Percentiles rank a stretch among this genome's conserved stretches.
phyloP scores from a whole-genome alignment of 768 basidiomycete species.

The Leccinellum rugosiceps region DNA sequence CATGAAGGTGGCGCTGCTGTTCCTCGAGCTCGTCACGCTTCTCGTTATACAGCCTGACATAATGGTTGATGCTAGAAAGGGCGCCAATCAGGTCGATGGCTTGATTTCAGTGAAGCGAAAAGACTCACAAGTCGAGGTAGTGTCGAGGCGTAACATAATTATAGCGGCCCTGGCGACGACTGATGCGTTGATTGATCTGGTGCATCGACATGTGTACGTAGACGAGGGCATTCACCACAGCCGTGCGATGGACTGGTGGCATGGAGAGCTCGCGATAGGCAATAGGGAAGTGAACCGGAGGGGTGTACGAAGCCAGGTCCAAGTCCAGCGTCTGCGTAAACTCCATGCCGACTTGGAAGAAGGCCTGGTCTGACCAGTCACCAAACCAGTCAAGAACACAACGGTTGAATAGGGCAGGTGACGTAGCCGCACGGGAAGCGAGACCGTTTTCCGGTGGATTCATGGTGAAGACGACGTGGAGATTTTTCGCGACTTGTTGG shows the following conservation, averaged over 20 bases:
- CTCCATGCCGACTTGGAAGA: conserved; percentile 97
- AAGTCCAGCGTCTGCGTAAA: conserved; percentile 94
- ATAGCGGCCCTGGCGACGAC: conserved; percentile 90
- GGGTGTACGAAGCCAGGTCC: conserved; percentile 76
- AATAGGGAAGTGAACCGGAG: conserved; percentile 83
- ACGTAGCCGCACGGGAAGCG: conserved; percentile 93
- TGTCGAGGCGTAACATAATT: conserved; percentile 97
- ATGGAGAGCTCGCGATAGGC: conserved; percentile 79
- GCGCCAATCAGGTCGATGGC: conserved; percentile 3
- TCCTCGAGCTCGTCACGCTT: conserved; percentile 98
- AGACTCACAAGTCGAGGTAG: conserved; percentile 94
- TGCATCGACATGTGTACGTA: conserved; percentile 88
- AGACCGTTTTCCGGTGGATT: conserved; percentile 96
- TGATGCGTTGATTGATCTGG: conserved; percentile 84
- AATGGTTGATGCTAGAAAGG: conserved; percentile 83
- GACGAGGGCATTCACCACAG: conserved; percentile 91
- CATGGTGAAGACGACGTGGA: conserved; percentile 99
- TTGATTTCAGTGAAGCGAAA: background rate
- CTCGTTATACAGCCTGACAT: conserved; percentile 90
- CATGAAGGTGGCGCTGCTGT: conserved; percentile 96
- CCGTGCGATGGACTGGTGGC: conserved; percentile 88
- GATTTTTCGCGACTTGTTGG: conserved; percentile 94
- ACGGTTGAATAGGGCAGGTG: conserved; percentile 97
- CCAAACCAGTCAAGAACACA: conserved; percentile 99
- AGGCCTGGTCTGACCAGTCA: conserved; percentile 98